phyloP scores from a whole-genome alignment of 2,329 filamentous ascomycete genomes.

The Microdochium bolleyi region DNA sequence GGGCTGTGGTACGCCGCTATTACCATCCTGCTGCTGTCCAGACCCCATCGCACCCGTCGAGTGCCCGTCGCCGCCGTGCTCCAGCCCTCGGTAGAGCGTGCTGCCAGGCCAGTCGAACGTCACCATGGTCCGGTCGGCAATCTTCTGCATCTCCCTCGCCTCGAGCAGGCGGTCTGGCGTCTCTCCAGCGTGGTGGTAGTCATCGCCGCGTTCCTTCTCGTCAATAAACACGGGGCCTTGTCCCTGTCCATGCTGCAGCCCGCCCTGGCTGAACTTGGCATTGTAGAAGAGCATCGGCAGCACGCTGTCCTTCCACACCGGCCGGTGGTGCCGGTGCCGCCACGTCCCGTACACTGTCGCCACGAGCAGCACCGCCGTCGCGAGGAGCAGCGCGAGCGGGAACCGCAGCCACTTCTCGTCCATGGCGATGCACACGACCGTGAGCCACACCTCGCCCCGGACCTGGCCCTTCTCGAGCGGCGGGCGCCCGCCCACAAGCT shows the following conservation, averaged over 20 bases:
- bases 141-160: background rate
- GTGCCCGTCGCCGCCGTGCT: background rate
- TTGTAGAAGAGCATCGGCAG: conserved; percentile 2
- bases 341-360: conserved; percentile 4
- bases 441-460: conserved; percentile 5
- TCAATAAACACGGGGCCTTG: too few species aligned
- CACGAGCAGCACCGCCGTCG: conserved; percentile 5
- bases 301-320: conserved; percentile 3
- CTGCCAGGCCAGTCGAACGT: background rate
- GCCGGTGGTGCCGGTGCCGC: background rate
- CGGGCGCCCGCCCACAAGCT: background rate
- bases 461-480: background rate
- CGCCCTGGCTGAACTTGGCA: background rate
- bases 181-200: background rate
- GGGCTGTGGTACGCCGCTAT: too few species aligned
- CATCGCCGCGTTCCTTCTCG: background rate
- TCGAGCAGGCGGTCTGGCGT: background rate
- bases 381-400: conserved; percentile 4
- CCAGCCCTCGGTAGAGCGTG: background rate
- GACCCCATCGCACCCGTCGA: too few species aligned
- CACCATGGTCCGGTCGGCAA: background rate
- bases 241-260: background rate
- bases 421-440: conserved; percentile 6
- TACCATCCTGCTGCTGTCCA: too few species aligned
- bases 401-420: conserved; percentile 7